A percentile compares a stretch with the other conserved stretches of the same genome.
Conservation (phyloP, 768 basidiomycete species). For the Boletales sp. region DNA sequence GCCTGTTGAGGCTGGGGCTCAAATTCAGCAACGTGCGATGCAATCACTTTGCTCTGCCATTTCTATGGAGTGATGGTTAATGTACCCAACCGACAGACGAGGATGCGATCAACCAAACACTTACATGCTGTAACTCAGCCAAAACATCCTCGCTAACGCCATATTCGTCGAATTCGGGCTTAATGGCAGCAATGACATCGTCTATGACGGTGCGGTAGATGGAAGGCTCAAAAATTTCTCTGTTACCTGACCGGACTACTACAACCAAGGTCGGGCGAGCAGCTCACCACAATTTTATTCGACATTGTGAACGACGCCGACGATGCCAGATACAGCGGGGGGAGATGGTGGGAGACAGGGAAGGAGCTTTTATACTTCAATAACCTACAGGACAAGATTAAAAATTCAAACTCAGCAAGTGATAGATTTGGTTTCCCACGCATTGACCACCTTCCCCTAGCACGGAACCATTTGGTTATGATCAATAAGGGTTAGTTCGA, state of each 20-base stretch:
- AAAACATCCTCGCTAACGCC: slow-evolving; percentile 91
- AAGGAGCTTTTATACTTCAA: slow-evolving; percentile 39
- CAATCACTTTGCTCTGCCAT: slow-evolving; percentile 94
- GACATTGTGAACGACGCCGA: slow-evolving; percentile 60
- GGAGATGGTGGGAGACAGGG: slow-evolving; percentile 32
- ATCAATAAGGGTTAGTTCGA: neutral
- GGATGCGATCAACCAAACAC: slow-evolving; percentile 30
- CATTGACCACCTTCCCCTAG: slow-evolving; percentile 39
- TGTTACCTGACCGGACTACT: slow-evolving; percentile 54
- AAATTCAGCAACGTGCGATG: slow-evolving; percentile 95
- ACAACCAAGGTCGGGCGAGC: slow-evolving; percentile 57
- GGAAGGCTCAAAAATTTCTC: slow-evolving; percentile 67
- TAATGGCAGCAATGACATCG: slow-evolving; percentile 87
- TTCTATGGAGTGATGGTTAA: slow-evolving; percentile 48
- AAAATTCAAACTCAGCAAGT: slow-evolving; percentile 42
- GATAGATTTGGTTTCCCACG: slow-evolving; percentile 37
- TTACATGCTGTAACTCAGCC: slow-evolving; percentile 82
- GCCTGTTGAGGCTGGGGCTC: slow-evolving; percentile 53
- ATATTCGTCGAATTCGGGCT: slow-evolving; percentile 94
- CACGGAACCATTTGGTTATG: neutral
- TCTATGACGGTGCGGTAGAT: slow-evolving; percentile 95
- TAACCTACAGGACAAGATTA: slow-evolving; percentile 34
- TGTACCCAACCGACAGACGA: slow-evolving; percentile 4
- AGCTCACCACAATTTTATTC: slow-evolving; percentile 98
- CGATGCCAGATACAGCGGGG: slow-evolving; percentile 25